phyloP scores from a whole-genome alignment of 805 yeast species.

The Lachancea cidri region DNA sequence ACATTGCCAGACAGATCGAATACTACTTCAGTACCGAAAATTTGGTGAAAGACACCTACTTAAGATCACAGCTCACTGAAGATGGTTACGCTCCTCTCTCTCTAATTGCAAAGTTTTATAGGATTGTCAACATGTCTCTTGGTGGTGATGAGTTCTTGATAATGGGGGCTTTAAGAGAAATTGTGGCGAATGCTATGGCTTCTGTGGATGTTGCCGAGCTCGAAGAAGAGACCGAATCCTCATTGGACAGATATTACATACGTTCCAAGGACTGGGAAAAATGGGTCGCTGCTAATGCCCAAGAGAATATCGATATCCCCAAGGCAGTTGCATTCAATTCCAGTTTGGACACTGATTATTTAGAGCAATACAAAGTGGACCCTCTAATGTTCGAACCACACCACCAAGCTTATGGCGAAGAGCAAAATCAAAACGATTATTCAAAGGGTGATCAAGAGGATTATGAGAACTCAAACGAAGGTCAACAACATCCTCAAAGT shows the following conservation, averaged over 20 bases:
- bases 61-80: constrained; percentile 62
- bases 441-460: constrained; percentile 3
- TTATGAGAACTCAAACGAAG: constrained; percentile 2
- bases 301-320: background rate
- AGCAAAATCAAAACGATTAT: background rate
- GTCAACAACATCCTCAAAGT: background rate
- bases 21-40: constrained; percentile 90
- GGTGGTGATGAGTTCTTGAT: constrained; percentile 31
- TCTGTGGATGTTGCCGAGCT: constrained; percentile 24
- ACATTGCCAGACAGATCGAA: constrained; percentile 57
- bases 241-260: constrained; percentile 23
- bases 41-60: constrained; percentile 73
- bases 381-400: constrained; percentile 8
- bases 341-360: background rate
- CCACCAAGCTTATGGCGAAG: no score
- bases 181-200: constrained; percentile 27
- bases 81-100: constrained; percentile 31
- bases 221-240: constrained; percentile 7
- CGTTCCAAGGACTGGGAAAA: constrained; percentile 29
- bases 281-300: constrained; percentile 17
- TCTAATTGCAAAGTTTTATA: constrained; percentile 24
- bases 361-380: constrained; percentile 22
- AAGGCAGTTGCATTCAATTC: background rate
- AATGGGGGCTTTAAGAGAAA: constrained; percentile 31
- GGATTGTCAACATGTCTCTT: constrained; percentile 50